Conservation (phyloP, 2,329 filamentous ascomycete genomes). For the Diaporthe sp. region DNA sequence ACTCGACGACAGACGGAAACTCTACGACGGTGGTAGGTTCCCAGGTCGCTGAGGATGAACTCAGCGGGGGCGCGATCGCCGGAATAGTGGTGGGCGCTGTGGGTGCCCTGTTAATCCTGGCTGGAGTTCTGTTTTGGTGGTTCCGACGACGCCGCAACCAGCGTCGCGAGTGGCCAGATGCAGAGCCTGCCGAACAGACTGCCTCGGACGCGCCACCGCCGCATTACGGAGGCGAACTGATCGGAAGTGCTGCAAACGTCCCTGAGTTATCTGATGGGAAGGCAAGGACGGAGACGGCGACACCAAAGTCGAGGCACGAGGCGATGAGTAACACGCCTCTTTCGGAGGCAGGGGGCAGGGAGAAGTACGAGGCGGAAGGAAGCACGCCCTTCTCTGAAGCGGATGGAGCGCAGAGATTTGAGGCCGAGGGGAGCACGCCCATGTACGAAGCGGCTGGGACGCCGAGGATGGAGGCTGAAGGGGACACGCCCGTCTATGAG, state of each 20-base stretch:
- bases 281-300: background rate
- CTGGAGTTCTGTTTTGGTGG: conserved; percentile 14
- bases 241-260: conserved; percentile 4
- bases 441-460: conserved; percentile 20
- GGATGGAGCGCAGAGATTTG: background rate
- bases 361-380: conserved; percentile 25
- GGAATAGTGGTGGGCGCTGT: conserved; percentile 14
- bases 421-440: conserved; percentile 11
- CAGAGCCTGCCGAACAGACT: conserved; percentile 1
- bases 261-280: conserved; percentile 20
- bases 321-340: background rate
- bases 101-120: background rate
- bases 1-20: background rate
- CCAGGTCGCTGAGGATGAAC: background rate
- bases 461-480: conserved; percentile 12
- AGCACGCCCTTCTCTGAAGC: conserved; percentile 17
- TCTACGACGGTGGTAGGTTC: background rate
- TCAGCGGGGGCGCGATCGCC: conserved; percentile 11
- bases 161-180: conserved; percentile 13
- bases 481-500: background rate
- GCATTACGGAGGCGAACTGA: background rate
- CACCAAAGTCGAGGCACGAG: conserved; percentile 2
- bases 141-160: conserved; percentile 13
- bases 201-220: background rate
- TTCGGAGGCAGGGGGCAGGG: conserved; percentile 7